These are phyloP conservation scores for Xanthoparmelia taractica DNA, from an alignment of 495 filamentous ascomycete genomes.

Conservation along the genomic window DNA sequence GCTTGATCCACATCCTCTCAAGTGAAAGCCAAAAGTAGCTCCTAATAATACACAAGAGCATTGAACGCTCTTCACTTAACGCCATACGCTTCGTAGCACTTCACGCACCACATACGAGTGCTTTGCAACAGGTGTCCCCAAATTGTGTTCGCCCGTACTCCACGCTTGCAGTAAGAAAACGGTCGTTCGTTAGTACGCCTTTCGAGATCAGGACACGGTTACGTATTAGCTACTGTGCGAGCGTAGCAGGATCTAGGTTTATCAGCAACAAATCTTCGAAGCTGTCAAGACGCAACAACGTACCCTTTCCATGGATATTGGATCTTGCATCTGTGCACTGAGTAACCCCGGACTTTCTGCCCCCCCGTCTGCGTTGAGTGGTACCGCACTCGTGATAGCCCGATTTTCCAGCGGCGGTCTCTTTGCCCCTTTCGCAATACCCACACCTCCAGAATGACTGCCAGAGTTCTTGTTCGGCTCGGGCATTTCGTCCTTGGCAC, in stretches of 20 bases:
- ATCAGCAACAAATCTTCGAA: conserved; percentile 31
- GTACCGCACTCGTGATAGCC: conserved; percentile 56
- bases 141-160: not conserved
- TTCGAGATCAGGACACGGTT: not conserved
- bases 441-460: conserved; percentile 11
- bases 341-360: conserved; percentile 55
- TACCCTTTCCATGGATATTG: conserved; percentile 56
- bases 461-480: conserved; percentile 16
- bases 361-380: conserved; percentile 39
- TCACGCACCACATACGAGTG: not conserved
- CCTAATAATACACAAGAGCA: not conserved
- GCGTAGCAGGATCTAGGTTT: conserved; percentile 37
- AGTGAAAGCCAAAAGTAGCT: not conserved
- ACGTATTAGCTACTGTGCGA: conserved; percentile 40
- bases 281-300: conserved; percentile 32
- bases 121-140: not conserved
- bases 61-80: not conserved
- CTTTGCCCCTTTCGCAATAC: conserved; percentile 23
- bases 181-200: not conserved
- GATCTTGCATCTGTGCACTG: conserved; percentile 56
- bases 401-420: conserved; percentile 46
- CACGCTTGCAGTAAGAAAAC: not conserved
- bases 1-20: not conserved
- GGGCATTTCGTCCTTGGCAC: conserved; percentile 47
- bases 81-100: not conserved